These are phyloP conservation scores for Obba rivulosa DNA, from an alignment of 768 basidiomycete genomes.

Conservation along the genomic window DNA sequence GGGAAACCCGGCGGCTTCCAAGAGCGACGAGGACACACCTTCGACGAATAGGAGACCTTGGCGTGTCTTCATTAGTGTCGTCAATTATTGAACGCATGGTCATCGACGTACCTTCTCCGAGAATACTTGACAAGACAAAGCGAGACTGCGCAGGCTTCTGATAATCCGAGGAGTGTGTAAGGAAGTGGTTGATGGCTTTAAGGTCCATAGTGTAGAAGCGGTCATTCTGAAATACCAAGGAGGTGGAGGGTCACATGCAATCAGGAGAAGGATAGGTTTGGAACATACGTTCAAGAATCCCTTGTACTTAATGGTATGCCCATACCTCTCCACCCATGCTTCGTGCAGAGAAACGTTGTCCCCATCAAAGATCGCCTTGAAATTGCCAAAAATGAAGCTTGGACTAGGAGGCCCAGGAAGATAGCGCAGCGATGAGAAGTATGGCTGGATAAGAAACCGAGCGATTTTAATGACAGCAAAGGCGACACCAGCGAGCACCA, in stretches of 20 bases:
- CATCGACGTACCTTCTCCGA: slow-evolving; percentile 34
- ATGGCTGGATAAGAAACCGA: background rate
- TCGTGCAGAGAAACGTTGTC: slow-evolving; percentile 30
- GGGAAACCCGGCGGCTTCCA: no score
- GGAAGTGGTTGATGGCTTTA: slow-evolving; percentile 58
- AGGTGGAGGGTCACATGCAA: background rate
- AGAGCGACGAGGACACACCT: slow-evolving; percentile 12
- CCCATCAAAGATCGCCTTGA: slow-evolving; percentile 37
- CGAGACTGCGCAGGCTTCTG: slow-evolving; percentile 47
- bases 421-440: slow-evolving; percentile 34
- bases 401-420: slow-evolving; percentile 45
- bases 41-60: slow-evolving; percentile 49
- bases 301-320: slow-evolving; percentile 39
- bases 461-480: no score
- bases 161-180: slow-evolving; percentile 52
- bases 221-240: background rate
- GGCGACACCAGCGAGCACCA: no score
- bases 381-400: slow-evolving; percentile 45
- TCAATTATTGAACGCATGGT: background rate
- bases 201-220: slow-evolving; percentile 36
- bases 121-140: slow-evolving; percentile 32
- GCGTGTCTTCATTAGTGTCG: no score
- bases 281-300: slow-evolving; percentile 38
- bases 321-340: slow-evolving; percentile 46
- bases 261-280: background rate